Conservation (phyloP, 305 asterid genomes). For the Rubia peregrina region DNA sequence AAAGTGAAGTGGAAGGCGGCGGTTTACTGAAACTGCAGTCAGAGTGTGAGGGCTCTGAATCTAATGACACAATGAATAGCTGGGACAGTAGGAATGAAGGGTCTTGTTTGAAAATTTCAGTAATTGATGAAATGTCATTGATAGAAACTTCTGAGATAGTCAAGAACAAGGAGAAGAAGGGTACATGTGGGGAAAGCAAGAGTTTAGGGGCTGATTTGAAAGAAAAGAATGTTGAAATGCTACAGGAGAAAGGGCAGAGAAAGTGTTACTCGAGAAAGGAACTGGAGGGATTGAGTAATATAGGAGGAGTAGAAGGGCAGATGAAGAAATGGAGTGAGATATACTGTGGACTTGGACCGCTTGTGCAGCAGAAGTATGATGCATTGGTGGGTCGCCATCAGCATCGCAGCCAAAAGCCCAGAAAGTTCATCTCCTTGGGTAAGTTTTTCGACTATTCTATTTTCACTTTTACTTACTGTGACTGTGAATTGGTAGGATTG, state of each 20-base stretch:
- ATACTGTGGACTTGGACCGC: conserved; percentile 49
- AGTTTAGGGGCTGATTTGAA: conserved; percentile 15
- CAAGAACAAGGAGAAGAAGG: conserved; percentile 24
- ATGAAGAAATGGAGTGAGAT: conserved; percentile 66
- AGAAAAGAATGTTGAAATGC: conserved; percentile 2
- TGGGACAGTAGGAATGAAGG: conserved; percentile 1
- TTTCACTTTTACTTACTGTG: neutral
- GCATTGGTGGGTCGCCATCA: conserved; percentile 36
- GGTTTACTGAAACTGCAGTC: neutral
- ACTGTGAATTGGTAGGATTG: neutral
- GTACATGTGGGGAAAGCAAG: conserved; percentile 27
- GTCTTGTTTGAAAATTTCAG: conserved; percentile 21
- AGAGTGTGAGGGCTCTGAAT: neutral
- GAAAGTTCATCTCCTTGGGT: conserved; percentile 10
- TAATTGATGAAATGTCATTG: conserved; percentile 30
- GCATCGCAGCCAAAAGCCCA: conserved; percentile 3
- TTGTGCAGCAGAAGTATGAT: conserved; percentile 50
- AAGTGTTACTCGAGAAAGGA: conserved; percentile 47
- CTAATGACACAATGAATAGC: neutral
- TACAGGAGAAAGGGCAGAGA: conserved; percentile 27
- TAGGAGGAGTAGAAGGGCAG: conserved; percentile 47
- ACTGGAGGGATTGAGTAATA: conserved; percentile 58
- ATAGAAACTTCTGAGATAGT: conserved; percentile 10
- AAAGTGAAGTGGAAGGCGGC: neutral
- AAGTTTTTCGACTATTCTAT: neutral